Evolutionary conservation across 1,284 basidiomycete genomes (phyloP), one percentile per base, ranked within the genome.

Genomic region (Erythrobasidium hasegawianum): DNA sequence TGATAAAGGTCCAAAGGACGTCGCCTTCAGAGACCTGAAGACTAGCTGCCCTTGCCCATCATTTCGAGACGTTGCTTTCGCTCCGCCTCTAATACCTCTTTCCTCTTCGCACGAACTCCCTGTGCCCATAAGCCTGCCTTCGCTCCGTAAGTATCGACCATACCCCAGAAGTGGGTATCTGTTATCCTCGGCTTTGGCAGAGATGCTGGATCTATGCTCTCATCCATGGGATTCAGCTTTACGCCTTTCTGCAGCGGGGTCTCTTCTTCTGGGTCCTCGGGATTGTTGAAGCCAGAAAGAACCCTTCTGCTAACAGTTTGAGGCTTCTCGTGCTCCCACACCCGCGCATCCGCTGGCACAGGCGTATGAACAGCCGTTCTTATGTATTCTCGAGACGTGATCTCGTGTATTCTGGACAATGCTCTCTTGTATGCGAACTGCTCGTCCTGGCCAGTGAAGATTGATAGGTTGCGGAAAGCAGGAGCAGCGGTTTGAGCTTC

Each of bases 351-450:
- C 26, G 53, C 43, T 5, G 59, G 56, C 27, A 69, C 47, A 10
- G 68, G 68, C 29, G 57, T 40, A 55, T 69, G 68, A 16, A 41
- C 41, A 40, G 68, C 68, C 16, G 39, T 49, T 29, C 41, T 22
- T 1, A 66, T 29, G 76, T 86, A 86, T 24, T 76, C 76, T 20
- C 79, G 78, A 56, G 81, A 82, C 22, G 83, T 83, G 84, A 87
- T 87, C 76, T 88, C 86, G 57, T 83, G 78, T 33, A 87, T 75
- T 14, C 86, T 79, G 5, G 85, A 87, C 0, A 87, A 81, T 0
- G 86, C 86, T 38, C 86, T 83, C 74, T 85, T 84, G 68, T 71
- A 74, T 16, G 55, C 57, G 43, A 64, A 43, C 45, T 76, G 38
- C 69, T 61, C 39, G 56, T 70, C 69, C 54, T 68, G 60, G 79